Evolutionary conservation across 495 filamentous ascomycete genomes (phyloP), one percentile per base, ranked within the genome.

Genomic region (Aspergillus diversus): DNA sequence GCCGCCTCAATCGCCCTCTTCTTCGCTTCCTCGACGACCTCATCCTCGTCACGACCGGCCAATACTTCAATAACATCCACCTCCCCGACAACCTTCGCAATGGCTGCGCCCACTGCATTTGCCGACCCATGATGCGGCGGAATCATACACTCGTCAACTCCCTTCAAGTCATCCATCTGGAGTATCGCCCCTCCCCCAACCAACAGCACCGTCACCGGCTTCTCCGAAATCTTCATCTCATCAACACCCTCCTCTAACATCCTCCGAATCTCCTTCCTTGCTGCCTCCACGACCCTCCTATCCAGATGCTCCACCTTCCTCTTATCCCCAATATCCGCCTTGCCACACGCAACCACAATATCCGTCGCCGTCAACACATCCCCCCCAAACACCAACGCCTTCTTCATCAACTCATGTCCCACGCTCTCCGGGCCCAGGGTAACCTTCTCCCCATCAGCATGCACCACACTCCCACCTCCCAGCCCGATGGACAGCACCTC

Each of bases 61-160:
- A 76, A 67, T n/a, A 72, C 75, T 63, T 77, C 71, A 48, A 83
- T 75, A 17, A 77, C 72, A 63, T 83, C 81, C 15, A 81, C 72
- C 8, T 76, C 77, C 4, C 78, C 83, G 31, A 77, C 79, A 31
- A 85, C 81, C 58, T 80, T 77, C 13, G 81, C 63, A 63, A 79
- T 83, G 0, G 84, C 84, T 15, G 84, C 83, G 11, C 84, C 84
- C 31, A 86, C 81, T 5, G 84, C 82, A 66, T 86, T 86, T 5
- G 83, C 84, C 7, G 82, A 78, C 37, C 74, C 76, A 72, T 77
- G 56, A 75, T 77, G 55, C 21, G 67, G 65, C 6, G 69, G 67
- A 39, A 39, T 39, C 8, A 39, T 4, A 13, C 37, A 39, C 37
- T 39, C 37, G 1, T 7, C 7, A 8, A 39, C 37, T 1, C 37